These are phyloP conservation scores for Cubamyces lactineus DNA, from an alignment of 768 basidiomycete species.

Conservation along the genomic window DNA sequence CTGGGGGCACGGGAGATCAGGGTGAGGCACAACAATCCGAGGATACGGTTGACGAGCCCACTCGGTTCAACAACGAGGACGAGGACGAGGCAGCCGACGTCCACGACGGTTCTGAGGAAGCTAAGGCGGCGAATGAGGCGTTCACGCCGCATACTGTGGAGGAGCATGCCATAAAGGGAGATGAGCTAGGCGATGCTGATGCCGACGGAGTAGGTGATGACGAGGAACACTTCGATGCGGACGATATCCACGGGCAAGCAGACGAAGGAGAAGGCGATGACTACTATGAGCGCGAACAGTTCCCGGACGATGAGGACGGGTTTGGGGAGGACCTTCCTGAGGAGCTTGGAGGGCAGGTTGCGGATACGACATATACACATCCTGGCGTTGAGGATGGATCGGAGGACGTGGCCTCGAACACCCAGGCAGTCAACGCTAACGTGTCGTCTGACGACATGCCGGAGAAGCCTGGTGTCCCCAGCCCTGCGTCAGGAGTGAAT, in stretches of 20 bases:
- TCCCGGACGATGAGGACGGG: conserved; percentile 40
- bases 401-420: not conserved
- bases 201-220: conserved; percentile 7
- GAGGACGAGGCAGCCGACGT: too few relatives aligned
- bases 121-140: too few relatives aligned
- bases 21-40: too few relatives aligned
- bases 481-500: not conserved
- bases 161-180: too few relatives aligned
- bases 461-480: not conserved
- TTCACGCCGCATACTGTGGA: too few relatives aligned
- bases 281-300: conserved; percentile 38
- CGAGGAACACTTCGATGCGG: conserved; percentile 31
- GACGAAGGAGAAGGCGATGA: conserved; percentile 41
- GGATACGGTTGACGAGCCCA: too few relatives aligned
- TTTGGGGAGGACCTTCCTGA: conserved; percentile 42
- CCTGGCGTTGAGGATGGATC: not conserved
- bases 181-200: conserved; percentile 11
- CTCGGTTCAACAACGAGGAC: too few relatives aligned
- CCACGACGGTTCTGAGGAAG: too few relatives aligned
- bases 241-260: conserved; percentile 33
- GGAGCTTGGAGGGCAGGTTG: conserved; percentile 40
- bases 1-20: too few relatives aligned
- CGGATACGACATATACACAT: conserved; percentile 50
- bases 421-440: not conserved
- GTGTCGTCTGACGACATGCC: not conserved